phyloP scores from a whole-genome alignment of 306 rosid genomes.

The Erythrophleum fordii region DNA sequence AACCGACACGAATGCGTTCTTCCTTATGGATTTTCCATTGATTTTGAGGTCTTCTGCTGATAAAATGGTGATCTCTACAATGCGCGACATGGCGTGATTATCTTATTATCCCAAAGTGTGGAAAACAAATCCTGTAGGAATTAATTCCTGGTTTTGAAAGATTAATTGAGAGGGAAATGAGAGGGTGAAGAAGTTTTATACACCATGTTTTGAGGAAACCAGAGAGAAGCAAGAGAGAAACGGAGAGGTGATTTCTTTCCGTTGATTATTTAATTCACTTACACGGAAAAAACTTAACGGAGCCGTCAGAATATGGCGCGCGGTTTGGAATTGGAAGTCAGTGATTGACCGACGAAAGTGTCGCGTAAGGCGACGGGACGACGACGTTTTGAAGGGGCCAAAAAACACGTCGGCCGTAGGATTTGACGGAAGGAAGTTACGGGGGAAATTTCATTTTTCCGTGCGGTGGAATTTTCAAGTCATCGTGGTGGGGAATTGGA shows the following conservation, averaged over 20 bases:
- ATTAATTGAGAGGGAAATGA: not conserved
- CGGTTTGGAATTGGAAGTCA: not conserved
- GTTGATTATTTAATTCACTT: not conserved
- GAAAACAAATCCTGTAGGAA: conserved; percentile 7
- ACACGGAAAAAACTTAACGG: not conserved
- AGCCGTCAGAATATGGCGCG: not conserved
- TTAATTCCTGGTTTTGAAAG: not conserved
- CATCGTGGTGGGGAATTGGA: not conserved
- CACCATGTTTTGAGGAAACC: conserved; percentile 19
- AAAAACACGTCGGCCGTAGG: not conserved
- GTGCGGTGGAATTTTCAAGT: not conserved
- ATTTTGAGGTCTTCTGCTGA: conserved; percentile 57
- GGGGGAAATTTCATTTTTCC: not conserved
- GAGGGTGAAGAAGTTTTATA: not conserved
- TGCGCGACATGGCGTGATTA: conserved; percentile 25
- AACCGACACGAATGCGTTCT: conserved; percentile 55
- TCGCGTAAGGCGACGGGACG: not conserved
- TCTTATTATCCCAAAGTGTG: not conserved
- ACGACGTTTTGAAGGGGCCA: not conserved
- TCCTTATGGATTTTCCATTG: conserved; percentile 47
- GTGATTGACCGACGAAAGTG: not conserved
- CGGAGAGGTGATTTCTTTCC: conserved; percentile 39
- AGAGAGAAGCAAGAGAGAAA: conserved; percentile 46
- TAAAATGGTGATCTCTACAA: conserved; percentile 58
- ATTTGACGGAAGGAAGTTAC: conserved; percentile 30